A percentile compares a stretch with the other conserved stretches of the same genome.
phyloP scores from a whole-genome alignment of 805 yeast species.

The Starmerella apis region DNA sequence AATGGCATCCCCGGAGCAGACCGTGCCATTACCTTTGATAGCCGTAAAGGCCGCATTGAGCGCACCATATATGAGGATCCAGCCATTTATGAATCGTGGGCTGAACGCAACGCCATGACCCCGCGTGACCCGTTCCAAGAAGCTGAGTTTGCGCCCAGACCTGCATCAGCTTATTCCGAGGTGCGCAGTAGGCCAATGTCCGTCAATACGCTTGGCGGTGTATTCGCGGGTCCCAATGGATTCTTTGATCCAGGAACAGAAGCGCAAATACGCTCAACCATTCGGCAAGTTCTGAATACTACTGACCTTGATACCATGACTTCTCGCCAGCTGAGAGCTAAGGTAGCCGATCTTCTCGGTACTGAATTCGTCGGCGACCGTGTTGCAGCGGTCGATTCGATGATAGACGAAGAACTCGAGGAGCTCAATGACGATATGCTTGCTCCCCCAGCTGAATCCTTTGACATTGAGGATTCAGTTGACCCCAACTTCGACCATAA shows the following conservation, averaged over 20 bases:
- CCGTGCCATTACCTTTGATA: slow-evolving; percentile 31
- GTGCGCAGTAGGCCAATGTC: slow-evolving; percentile 8
- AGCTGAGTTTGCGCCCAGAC: neutral
- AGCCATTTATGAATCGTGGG: slow-evolving; percentile 1
- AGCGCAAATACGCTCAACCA: slow-evolving; percentile 28
- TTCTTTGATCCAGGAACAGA: slow-evolving; percentile 26
- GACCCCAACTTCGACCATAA: neutral
- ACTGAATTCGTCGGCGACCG: slow-evolving; percentile 29
- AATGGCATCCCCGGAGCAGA: slow-evolving; percentile 34
- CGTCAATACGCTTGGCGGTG: slow-evolving; percentile 6
- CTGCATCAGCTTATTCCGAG: neutral
- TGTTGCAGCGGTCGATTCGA: slow-evolving; percentile 28
- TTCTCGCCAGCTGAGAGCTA: slow-evolving; percentile 30
- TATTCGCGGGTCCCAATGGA: neutral
- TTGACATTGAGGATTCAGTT: slow-evolving; percentile 10
- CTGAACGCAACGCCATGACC: neutral
- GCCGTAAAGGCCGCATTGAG: slow-evolving; percentile 29
- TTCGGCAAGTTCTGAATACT: slow-evolving; percentile 28
- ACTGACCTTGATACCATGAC: slow-evolving; percentile 33
- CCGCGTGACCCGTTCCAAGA: neutral
- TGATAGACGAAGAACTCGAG: slow-evolving; percentile 32
- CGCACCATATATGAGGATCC: slow-evolving; percentile 26
- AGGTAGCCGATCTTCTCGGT: slow-evolving; percentile 32
- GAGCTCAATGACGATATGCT: slow-evolving; percentile 27
- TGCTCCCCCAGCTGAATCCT: neutral